Evolutionary conservation across 306 rosid species (phyloP).

Genomic region (Pueraria montana): DNA sequence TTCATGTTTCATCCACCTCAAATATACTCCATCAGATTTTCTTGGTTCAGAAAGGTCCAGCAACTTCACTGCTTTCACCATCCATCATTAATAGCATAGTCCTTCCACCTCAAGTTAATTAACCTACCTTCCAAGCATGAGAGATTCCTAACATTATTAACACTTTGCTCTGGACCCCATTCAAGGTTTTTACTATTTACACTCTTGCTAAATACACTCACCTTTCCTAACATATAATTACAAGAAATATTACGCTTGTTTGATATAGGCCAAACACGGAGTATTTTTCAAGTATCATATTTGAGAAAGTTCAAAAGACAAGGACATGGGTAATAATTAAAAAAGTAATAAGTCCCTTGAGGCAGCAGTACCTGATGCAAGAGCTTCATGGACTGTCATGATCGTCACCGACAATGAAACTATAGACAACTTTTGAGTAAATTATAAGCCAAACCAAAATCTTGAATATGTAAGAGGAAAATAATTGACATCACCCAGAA

Average conservation of each 20-base stretch:
- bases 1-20: constrained; percentile 58
- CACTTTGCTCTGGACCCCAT: too few relatives aligned
- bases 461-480: not conserved
- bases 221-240: too few relatives aligned
- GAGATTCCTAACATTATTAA: not conserved
- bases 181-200: too few relatives aligned
- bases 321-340: not conserved
- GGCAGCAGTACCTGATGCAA: not conserved
- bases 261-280: constrained; percentile 5
- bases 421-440: not conserved
- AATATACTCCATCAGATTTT: constrained; percentile 37
- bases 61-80: constrained; percentile 39
- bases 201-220: too few relatives aligned
- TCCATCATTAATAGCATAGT: constrained; percentile 44
- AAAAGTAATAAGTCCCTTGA: not conserved
- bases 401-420: not conserved
- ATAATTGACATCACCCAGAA: not conserved
- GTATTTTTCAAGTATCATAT: not conserved
- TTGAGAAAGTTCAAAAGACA: constrained; percentile 12
- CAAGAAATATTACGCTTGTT: not conserved
- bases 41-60: constrained; percentile 66
- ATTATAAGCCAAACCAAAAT: not conserved
- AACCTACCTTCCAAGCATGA: constrained; percentile 42
- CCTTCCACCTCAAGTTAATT: constrained; percentile 49
- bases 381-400: constrained; percentile 15